Percentiles rank a stretch among this genome's conserved stretches.
Evolutionary conservation across 768 basidiomycete species (phyloP).

Genomic region (Rhizopogon roseolus): DNA sequence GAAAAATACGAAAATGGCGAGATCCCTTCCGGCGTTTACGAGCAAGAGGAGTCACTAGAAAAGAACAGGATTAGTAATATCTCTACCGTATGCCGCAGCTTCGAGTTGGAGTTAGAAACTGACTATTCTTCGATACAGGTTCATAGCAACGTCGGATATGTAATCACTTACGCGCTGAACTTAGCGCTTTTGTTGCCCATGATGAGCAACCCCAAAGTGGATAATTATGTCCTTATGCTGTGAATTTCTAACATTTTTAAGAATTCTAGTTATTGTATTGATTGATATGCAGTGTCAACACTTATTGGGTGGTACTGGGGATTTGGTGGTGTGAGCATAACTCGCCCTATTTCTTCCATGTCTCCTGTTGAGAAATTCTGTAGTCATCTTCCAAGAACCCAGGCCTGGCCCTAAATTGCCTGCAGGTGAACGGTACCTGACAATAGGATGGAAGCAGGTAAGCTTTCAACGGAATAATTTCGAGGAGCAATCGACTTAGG

Average conservation of each 20-base stretch:
- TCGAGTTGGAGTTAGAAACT: neutral
- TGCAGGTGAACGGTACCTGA: conserved; percentile 69
- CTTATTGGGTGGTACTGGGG: conserved; percentile 73
- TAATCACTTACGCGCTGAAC: conserved; percentile 60
- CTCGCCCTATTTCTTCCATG: neutral
- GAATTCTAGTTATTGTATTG: neutral
- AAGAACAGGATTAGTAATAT: conserved; percentile 86
- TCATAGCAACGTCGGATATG: conserved; percentile 75
- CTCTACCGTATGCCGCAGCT: conserved; percentile 50
- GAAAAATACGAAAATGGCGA: conserved; percentile 57
- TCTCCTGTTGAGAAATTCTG: neutral
- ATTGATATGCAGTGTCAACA: conserved; percentile 46
- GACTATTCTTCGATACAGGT: conserved; percentile 33
- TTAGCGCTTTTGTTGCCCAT: conserved; percentile 64
- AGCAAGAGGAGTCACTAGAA: conserved; percentile 71
- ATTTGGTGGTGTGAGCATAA: conserved; percentile 80
- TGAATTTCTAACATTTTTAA: conserved; percentile 30
- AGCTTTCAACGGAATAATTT: neutral
- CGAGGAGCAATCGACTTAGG: neutral
- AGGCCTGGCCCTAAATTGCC: conserved; percentile 78
- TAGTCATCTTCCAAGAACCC: conserved; percentile 83
- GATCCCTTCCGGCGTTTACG: conserved; percentile 58
- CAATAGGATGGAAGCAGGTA: conserved; percentile 85
- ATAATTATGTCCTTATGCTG: conserved; percentile 74
- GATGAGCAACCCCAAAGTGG: conserved; percentile 49